Base-by-base conservation (phyloP, 176 grass and related monocot genomes). In the Aegilops tauschii region DNA sequence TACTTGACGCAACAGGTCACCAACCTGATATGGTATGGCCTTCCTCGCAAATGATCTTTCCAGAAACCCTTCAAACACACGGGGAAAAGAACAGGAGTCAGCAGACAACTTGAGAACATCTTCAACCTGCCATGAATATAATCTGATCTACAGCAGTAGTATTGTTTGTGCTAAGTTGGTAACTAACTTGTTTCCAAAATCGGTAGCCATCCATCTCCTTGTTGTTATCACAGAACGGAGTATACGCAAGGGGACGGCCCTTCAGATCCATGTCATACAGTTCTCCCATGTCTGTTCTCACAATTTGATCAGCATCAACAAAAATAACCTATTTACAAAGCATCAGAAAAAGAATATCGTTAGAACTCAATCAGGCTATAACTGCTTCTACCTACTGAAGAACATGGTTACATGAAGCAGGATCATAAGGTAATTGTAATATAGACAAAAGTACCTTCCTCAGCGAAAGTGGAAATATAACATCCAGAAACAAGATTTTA, bases 401-500 rank as follows among this genome's bases (percentile, higher is more conserved):
- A 9, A 10, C 37, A 78, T 72, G 16, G 35, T 42, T 84, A 84
- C 77, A 77, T 76, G 27, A 50, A 76, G 23, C 23, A 21, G 31
- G 58, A 77, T 52, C 49, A 30, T 23, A 90, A 75, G 29, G 79
- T 47, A 42, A 65, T 62, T 11, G 27, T 31, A 87, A 44, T 25
- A 72, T 47, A 63, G 8, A 62, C 14, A 35, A 50, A 54, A 49
- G 35, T 82, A 98, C 97, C 93, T 96, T 98, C 69, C 88, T 94
- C 80, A 98, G 90, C 9, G 94, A 98, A 94, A 98, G 84, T 37
- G 97, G 94, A 81, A 98, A 98, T 82, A 96, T 98, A 80, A 98
- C 97, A 90, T 98, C 97, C 82, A 98, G 89, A 94, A 98, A 98
- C 83, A 98, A 96, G 34, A 98, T 98, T 85, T 98, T 98, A 81